These are phyloP conservation scores for Eimeria brunetti DNA, from an alignment of 169 alveolate species.

Conservation along the genomic window DNA sequence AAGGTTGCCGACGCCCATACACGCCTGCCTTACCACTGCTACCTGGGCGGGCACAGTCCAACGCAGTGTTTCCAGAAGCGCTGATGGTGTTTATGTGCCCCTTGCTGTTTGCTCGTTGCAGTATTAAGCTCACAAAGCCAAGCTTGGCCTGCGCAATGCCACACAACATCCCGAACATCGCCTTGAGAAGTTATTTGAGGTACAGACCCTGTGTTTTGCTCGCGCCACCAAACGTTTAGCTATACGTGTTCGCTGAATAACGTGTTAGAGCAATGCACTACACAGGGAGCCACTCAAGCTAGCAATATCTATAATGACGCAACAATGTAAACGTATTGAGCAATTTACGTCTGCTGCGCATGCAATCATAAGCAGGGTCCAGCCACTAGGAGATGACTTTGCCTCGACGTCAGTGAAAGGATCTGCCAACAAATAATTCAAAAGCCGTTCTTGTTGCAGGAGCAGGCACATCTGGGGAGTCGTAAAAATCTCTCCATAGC, in stretches of 20 bases:
- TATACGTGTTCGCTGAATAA: neutral
- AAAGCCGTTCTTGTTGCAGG: conserved; percentile 51
- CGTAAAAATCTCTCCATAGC: conserved; percentile 49
- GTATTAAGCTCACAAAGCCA: conserved; percentile 42
- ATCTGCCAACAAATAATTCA: conserved; percentile 58
- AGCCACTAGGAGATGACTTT: conserved; percentile 47
- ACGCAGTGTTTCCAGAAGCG: conserved; percentile 40
- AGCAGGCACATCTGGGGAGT: conserved; percentile 62
- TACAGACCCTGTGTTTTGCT: neutral
- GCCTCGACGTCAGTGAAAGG: conserved; percentile 57
- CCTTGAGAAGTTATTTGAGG: neutral
- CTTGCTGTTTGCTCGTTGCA: conserved; percentile 11
- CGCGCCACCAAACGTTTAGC: neutral
- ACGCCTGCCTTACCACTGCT: conserved; percentile 27
- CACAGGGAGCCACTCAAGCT: neutral
- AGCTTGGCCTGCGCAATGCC: conserved; percentile 19
- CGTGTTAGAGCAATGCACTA: neutral
- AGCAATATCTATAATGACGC: neutral
- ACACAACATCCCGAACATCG: neutral
- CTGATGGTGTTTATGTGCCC: conserved; percentile 12
- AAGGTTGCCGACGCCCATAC: neutral
- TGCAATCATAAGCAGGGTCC: conserved; percentile 66
- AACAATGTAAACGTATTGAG: neutral
- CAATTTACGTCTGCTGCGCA: conserved; percentile 27
- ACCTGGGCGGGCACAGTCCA: conserved; percentile 35